A percentile compares a stretch with the other conserved stretches of the same genome.
Conservation (phyloP, 2,329 filamentous ascomycete species). For the Exophiala aquamarina region DNA sequence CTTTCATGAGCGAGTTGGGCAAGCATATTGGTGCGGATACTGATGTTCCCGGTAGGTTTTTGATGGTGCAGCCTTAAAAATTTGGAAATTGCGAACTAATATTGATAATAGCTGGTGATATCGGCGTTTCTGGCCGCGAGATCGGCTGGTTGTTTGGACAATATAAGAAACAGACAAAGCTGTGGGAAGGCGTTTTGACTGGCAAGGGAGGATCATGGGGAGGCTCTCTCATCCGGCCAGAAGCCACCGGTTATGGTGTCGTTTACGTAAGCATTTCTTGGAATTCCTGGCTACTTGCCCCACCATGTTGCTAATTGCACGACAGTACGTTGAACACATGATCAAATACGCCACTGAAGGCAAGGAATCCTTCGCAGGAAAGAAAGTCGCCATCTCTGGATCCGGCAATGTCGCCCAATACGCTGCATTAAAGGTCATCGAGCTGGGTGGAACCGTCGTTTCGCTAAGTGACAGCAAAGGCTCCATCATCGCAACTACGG, state of each 20-base stretch:
- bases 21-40: conserved; percentile 96
- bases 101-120: conserved; percentile 70
- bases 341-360: conserved; percentile 78
- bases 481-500: conserved; percentile 70
- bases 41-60: conserved; percentile 70
- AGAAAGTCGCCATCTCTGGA: conserved; percentile 92
- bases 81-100: conserved; percentile 12
- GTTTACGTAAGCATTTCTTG: conserved; percentile 66
- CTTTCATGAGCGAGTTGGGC: conserved; percentile 94
- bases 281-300: neutral
- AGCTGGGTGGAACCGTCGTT: conserved; percentile 89
- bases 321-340: conserved; percentile 88
- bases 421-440: conserved; percentile 91
- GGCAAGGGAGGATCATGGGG: conserved; percentile 94
- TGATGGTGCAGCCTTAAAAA: too few relatives aligned
- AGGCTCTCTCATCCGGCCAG: conserved; percentile 88
- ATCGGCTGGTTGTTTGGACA: conserved; percentile 93
- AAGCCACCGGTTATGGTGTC: conserved; percentile 95
- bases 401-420: conserved; percentile 98
- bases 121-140: conserved; percentile 88
- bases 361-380: conserved; percentile 81
- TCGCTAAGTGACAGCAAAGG: conserved; percentile 94
- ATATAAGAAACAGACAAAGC: conserved; percentile 84
- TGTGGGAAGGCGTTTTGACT: conserved; percentile 94
- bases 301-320: conserved; percentile 2